Evolutionary conservation across 495 filamentous ascomycete genomes (phyloP).

Genomic region (Filosporella fistucella): DNA sequence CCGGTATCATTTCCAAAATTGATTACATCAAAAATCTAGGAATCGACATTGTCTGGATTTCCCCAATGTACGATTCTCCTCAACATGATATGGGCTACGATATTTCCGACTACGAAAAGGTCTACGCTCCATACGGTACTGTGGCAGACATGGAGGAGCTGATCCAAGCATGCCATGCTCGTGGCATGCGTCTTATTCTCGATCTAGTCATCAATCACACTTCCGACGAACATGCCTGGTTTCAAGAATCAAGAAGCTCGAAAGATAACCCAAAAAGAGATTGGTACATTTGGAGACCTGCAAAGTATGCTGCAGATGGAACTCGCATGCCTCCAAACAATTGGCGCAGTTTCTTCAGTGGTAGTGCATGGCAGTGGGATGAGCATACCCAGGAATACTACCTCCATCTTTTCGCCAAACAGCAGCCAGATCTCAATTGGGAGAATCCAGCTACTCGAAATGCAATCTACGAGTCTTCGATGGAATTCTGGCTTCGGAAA

Average conservation of each 20-base stretch:
- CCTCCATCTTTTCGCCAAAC: constrained; percentile 59
- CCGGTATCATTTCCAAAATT: constrained; percentile 59
- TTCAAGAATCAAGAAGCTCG: constrained; percentile 61
- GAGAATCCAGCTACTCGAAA: constrained; percentile 55
- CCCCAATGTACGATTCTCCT: constrained; percentile 61
- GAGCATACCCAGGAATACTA: constrained; percentile 64
- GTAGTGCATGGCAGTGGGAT: constrained; percentile 63
- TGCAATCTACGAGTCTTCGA: constrained; percentile 58
- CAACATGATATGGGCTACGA: constrained; percentile 61
- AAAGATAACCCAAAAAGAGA: constrained; percentile 58
- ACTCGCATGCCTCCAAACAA: constrained; percentile 65
- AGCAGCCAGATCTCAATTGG: constrained; percentile 76
- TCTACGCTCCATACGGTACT: constrained; percentile 58
- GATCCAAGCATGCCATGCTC: constrained; percentile 44
- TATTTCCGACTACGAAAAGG: constrained; percentile 62
- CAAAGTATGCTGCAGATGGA: constrained; percentile 52
- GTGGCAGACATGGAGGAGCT: constrained; percentile 60
- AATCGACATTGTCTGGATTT: constrained; percentile 64
- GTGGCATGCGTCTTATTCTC: constrained; percentile 66
- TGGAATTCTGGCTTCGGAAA: constrained; percentile 69
- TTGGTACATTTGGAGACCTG: constrained; percentile 73
- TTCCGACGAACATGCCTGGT: constrained; percentile 70
- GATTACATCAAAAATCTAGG: constrained; percentile 61
- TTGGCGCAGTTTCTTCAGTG: constrained; percentile 53
- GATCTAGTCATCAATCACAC: constrained; percentile 78